These are phyloP conservation scores for Eucalyptus marginata DNA, from an alignment of 345 rosid species.

Conservation along the genomic window DNA sequence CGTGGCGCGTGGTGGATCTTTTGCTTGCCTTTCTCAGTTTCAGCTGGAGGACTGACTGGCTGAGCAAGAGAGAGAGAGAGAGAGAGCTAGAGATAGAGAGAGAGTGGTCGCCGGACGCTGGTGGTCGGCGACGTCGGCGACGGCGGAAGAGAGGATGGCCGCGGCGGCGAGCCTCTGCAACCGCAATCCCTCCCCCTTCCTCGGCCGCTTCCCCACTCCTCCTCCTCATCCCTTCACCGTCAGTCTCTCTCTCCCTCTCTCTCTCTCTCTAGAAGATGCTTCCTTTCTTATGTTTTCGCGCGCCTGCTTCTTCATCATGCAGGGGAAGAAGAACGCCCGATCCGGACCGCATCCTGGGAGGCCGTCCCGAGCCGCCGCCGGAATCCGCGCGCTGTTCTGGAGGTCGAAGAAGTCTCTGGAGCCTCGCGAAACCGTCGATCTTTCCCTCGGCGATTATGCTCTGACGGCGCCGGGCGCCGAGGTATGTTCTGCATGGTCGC, in stretches of 20 bases:
- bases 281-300: neutral
- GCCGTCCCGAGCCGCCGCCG: constrained; percentile 4
- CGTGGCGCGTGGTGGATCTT: neutral
- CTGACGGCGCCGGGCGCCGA: constrained; percentile 34
- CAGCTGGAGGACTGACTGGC: neutral
- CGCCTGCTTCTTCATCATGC: neutral
- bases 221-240: neutral
- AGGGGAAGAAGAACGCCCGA: constrained; percentile 26
- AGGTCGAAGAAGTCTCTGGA: constrained; percentile 44
- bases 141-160: neutral
- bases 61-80: too few species aligned
- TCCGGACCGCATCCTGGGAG: constrained; percentile 1
- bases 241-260: neutral
- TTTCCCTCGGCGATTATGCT: constrained; percentile 35
- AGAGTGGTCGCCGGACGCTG: neutral
- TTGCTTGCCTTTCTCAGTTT: neutral
- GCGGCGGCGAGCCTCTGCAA: neutral
- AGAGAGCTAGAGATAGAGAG: neutral
- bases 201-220: neutral
- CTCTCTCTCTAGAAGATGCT: neutral
- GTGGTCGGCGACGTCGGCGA: neutral
- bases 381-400: constrained; percentile 66
- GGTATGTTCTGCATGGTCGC: constrained; percentile 22
- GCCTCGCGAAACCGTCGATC: constrained; percentile 22
- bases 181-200: neutral